Evolutionary conservation across 202 grass and related monocot species (phyloP), one percentile per base, ranked within the genome.

Genomic region (Alloteropsis angusta): DNA sequence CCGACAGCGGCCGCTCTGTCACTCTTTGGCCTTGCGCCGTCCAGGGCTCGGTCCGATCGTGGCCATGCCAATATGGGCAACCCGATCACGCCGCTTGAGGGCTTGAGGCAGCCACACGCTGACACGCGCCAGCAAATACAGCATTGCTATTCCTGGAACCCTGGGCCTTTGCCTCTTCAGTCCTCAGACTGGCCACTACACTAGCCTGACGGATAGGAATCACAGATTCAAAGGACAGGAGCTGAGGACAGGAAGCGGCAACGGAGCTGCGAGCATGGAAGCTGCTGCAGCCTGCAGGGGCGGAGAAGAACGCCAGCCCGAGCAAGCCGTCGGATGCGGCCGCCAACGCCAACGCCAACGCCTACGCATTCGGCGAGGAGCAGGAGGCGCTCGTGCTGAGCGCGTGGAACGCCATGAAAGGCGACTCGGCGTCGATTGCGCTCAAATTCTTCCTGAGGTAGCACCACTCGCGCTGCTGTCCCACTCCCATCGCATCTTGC

Each of bases 381-480:
- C 84, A 85, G 25, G 87, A 89, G 87, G 77, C 66, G 19, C 81
- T 93, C 12, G 81, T 93, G 43, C 65, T 68, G 5, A 34, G 44
- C 37, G 69, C 90, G 45, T 93, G 87, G 90, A 78, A 67, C 32
- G 66, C 60, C 87, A 89, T 93, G 80, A 88, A 85, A 47, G 79
- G 6, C 7, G 47, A 90, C 53, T 60, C 77, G 12, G 68, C 72
- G 14, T 67, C 62, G 77, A 43, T 85, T 19, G 81, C 80, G 36
- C 75, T 87, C 72, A 83, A 87, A 60, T 93, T 90, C 53, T 90
- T 90, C 77, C 59, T 87, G 53, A 82, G 90, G 87, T 89, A 58
- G 68, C 82, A 59, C 39, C 13, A 22, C 38, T n/a, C 11, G 2
- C 12, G 3, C 44, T 15, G 4, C 15, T 12, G 25, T 34, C 11